A percentile compares a stretch with the other conserved stretches of the same genome.
Conservation (phyloP, 176 grass and related monocot species). For the Raddia guianensis region DNA sequence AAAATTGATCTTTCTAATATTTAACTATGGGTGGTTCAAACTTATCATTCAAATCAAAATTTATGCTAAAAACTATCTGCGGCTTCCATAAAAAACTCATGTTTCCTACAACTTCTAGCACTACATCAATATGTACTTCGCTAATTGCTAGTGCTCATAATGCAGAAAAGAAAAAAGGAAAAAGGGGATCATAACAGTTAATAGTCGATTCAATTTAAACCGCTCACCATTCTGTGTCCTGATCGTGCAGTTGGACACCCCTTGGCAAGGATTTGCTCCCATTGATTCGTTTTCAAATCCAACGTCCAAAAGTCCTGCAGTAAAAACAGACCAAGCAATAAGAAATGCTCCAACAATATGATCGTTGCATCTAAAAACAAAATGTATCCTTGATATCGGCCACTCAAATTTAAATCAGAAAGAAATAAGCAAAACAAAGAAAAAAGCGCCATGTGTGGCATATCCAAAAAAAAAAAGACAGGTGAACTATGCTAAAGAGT, state of each 20-base stretch:
- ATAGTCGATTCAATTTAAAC: conserved; percentile 21
- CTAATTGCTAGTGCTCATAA: conserved; percentile 18
- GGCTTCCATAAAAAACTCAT: conserved; percentile 12
- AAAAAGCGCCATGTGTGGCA: background rate
- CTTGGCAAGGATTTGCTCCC: conserved; percentile 91
- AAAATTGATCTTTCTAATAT: conserved; percentile 10
- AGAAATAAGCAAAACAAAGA: conserved; percentile 8
- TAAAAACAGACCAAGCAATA: conserved; percentile 33
- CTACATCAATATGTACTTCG: background rate
- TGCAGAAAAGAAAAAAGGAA: conserved; percentile 1
- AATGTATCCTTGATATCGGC: background rate
- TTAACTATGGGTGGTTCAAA: conserved; percentile 2
- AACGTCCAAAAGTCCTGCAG: conserved; percentile 87
- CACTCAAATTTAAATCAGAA: conserved; percentile 16
- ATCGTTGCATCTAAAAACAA: conserved; percentile 6
- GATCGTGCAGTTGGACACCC: conserved; percentile 97
- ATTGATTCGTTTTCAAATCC: conserved; percentile 96
- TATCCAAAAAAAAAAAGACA: background rate
- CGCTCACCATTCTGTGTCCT: conserved; percentile 87
- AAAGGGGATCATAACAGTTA: background rate
- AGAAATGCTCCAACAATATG: conserved; percentile 24
- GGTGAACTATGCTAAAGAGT: background rate
- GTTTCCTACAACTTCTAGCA: conserved; percentile 20
- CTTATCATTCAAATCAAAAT: background rate
- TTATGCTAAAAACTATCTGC: background rate